Evolutionary conservation across 2,329 filamentous ascomycete genomes (phyloP).

Genomic region (Coleophoma eucalyptorum): DNA sequence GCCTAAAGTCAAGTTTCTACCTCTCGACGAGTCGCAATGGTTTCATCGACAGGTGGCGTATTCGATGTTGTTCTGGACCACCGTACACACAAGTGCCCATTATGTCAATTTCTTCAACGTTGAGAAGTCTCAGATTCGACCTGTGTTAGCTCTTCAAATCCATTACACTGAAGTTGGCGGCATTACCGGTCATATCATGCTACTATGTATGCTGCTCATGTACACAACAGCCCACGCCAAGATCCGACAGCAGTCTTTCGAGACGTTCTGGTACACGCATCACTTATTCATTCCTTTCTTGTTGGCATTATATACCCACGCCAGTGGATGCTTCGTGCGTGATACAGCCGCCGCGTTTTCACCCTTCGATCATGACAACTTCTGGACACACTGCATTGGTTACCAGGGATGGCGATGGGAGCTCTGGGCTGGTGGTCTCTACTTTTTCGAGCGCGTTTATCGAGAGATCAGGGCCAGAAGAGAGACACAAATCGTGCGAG

Average conservation of each 20-base stretch:
- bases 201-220: constrained; percentile 98
- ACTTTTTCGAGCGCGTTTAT: constrained; percentile 84
- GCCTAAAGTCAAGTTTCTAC: constrained; percentile 83
- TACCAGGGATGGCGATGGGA: constrained; percentile 99
- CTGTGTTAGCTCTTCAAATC: constrained; percentile 78
- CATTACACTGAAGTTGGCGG: constrained; percentile 88
- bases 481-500: constrained; percentile 84
- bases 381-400: constrained; percentile 91
- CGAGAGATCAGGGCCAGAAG: constrained; percentile 83
- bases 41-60: constrained; percentile 96
- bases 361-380: constrained; percentile 76
- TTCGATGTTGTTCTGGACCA: constrained; percentile 76
- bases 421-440: constrained; percentile 78
- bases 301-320: constrained; percentile 91
- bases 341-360: constrained; percentile 70
- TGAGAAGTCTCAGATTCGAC: constrained; percentile 78
- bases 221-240: constrained; percentile 92
- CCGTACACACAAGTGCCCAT: constrained; percentile 73
- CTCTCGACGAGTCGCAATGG: constrained; percentile 95
- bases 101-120: constrained; percentile 99
- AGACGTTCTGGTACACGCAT: constrained; percentile 99
- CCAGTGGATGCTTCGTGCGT: constrained; percentile 92
- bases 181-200: constrained; percentile 95
- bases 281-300: constrained; percentile 98
- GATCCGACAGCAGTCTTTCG: constrained; percentile 94